These are phyloP conservation scores for Nicotiana tomentosiformis DNA, from an alignment of 257 asterid genomes.

Conservation along the genomic window DNA sequence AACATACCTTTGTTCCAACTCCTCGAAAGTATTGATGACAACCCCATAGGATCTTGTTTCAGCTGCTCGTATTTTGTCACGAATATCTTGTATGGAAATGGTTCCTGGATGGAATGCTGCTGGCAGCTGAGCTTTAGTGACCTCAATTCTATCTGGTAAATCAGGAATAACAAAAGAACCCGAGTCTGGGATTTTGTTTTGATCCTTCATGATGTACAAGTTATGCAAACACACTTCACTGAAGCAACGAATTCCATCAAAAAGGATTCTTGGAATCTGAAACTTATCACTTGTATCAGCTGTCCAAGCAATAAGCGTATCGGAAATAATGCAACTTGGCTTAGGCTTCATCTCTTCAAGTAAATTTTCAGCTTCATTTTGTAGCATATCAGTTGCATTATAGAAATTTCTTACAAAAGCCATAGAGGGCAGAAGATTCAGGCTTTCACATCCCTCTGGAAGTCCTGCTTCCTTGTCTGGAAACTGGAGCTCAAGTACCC, in stretches of 20 bases:
- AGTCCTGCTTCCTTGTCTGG: background rate
- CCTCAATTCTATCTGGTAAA: background rate
- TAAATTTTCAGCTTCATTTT: background rate
- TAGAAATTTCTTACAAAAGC: background rate
- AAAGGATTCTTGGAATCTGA: background rate
- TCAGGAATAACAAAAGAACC: background rate
- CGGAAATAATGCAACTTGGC: conserved; percentile 3
- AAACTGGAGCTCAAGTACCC: background rate
- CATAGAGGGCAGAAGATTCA: background rate
- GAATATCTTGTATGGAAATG: background rate
- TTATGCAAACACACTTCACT: background rate
- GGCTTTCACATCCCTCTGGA: background rate
- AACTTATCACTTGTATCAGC: conserved; percentile 2
- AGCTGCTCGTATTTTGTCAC: conserved; percentile 5
- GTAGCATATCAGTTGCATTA: conserved; percentile 1
- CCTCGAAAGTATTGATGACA: conserved; percentile 12
- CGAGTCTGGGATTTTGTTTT: background rate
- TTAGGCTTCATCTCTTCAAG: conserved; percentile 5
- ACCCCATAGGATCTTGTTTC: conserved; percentile 10
- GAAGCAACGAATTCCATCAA: conserved; percentile 9
- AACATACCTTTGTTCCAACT: background rate
- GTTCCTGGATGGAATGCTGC: background rate
- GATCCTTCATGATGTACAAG: background rate
- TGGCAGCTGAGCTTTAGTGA: background rate
- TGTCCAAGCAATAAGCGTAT: background rate